phyloP scores from a whole-genome alignment of 2,329 filamentous ascomycete species.

The Paraconiothyrium brasiliense region DNA sequence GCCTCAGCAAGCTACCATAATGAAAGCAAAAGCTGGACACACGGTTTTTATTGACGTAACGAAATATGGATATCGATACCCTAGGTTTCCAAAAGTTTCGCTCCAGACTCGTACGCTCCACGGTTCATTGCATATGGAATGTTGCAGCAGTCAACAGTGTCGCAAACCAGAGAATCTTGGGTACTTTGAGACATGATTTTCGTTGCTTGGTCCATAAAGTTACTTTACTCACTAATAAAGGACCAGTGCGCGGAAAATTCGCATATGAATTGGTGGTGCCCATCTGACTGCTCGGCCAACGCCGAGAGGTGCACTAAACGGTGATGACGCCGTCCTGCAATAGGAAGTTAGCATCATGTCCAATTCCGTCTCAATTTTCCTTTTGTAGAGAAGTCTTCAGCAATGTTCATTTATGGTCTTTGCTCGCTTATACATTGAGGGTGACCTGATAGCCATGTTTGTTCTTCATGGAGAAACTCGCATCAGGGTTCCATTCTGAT shows the following conservation, averaged over 20 bases:
- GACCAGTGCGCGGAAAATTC: not conserved
- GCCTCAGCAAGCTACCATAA: not conserved
- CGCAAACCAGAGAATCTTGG: not conserved
- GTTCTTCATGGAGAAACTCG: conserved; percentile 11
- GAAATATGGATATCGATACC: not conserved
- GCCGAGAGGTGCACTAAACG: not conserved
- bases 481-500: conserved; percentile 4
- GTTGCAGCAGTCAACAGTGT: not conserved
- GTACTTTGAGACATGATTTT: not conserved
- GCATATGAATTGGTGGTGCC: not conserved
- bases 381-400: not conserved
- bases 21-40: not conserved
- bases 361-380: not conserved
- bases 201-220: not conserved
- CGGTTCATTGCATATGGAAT: not conserved
- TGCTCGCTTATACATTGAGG: not conserved
- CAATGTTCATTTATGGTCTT: not conserved
- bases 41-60: not conserved
- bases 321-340: not conserved
- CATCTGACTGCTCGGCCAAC: not conserved
- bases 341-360: not conserved
- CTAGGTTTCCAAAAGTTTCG: not conserved
- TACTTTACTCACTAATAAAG: not conserved
- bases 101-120: not conserved
- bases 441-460: conserved; percentile 8